Conservation (phyloP, 192 early-diverging fungal genomes). For the Backusella circina region DNA sequence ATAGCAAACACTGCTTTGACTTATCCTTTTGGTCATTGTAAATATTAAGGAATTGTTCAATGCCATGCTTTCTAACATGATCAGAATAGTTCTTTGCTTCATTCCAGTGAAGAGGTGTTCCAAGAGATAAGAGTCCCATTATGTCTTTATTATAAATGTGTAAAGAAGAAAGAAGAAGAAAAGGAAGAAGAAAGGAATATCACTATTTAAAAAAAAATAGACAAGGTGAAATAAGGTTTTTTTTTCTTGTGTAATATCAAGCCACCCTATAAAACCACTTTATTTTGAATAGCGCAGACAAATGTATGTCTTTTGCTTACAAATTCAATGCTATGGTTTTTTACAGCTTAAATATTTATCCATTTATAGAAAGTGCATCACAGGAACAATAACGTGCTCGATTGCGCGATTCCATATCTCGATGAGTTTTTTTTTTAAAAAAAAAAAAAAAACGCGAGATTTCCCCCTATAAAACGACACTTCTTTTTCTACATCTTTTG, state of each 20-base stretch:
- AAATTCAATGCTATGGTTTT: neutral
- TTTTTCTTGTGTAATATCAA: neutral
- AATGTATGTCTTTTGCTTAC: neutral
- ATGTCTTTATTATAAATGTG: neutral
- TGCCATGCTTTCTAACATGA: slow-evolving; percentile 89
- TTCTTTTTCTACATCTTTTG: neutral
- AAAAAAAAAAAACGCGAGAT: neutral
- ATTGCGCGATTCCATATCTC: neutral
- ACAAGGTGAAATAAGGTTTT: neutral
- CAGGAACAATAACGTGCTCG: neutral
- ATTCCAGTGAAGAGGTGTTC: slow-evolving; percentile 96
- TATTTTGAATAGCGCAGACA: neutral
- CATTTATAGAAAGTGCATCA: neutral
- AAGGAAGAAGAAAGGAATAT: neutral
- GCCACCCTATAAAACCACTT: neutral
- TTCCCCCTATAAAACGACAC: neutral
- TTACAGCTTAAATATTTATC: neutral
- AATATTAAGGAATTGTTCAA: slow-evolving; percentile 88
- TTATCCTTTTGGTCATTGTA: slow-evolving; percentile 81
- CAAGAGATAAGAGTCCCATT: slow-evolving; percentile 93
- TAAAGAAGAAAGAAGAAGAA: slow-evolving; percentile 6
- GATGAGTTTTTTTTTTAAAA: no score
- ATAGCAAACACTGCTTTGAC: slow-evolving; percentile 77
- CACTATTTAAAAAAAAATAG: neutral
- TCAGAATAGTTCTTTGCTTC: slow-evolving; percentile 81